phyloP scores from a whole-genome alignment of 208 protist species.

The Crithidia acanthocephali region DNA sequence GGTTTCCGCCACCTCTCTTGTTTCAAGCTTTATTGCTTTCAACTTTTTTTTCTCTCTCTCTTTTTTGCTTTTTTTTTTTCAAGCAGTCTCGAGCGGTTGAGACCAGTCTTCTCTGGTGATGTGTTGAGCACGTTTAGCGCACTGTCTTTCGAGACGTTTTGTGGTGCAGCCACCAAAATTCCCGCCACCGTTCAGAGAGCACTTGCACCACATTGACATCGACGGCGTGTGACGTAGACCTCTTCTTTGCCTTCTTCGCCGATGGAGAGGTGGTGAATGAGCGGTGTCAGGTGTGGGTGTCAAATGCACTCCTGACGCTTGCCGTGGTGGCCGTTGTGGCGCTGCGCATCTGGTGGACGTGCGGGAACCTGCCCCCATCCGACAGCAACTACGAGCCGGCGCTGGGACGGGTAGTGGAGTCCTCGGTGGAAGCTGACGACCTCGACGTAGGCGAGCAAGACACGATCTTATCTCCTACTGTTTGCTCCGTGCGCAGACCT shows the following conservation, averaged over 20 bases:
- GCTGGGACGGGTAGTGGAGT: background rate
- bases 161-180: background rate
- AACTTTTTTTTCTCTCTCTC: too few relatives aligned
- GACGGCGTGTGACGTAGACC: background rate
- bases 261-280: background rate
- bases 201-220: background rate
- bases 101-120: too few relatives aligned
- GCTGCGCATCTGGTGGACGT: conserved; percentile 6
- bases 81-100: too few relatives aligned
- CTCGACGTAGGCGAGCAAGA: background rate
- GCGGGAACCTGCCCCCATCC: conserved; percentile 10
- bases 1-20: too few relatives aligned
- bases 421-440: background rate
- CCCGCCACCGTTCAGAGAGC: background rate
- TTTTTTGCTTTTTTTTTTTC: too few relatives aligned
- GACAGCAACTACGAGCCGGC: conserved; percentile 8
- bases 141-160: background rate
- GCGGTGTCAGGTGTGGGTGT: conserved; percentile 2
- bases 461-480: too few relatives aligned
- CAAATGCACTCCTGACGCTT: conserved; percentile 3
- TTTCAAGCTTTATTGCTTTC: too few relatives aligned
- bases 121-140: too few relatives aligned
- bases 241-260: background rate
- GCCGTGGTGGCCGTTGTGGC: background rate
- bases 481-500: too few relatives aligned